Percentiles rank a stretch among this genome's conserved stretches.
These are phyloP conservation scores for Helicocarpus griseus DNA, from an alignment of 2,329 filamentous ascomycete genomes.

Conservation along the genomic window DNA sequence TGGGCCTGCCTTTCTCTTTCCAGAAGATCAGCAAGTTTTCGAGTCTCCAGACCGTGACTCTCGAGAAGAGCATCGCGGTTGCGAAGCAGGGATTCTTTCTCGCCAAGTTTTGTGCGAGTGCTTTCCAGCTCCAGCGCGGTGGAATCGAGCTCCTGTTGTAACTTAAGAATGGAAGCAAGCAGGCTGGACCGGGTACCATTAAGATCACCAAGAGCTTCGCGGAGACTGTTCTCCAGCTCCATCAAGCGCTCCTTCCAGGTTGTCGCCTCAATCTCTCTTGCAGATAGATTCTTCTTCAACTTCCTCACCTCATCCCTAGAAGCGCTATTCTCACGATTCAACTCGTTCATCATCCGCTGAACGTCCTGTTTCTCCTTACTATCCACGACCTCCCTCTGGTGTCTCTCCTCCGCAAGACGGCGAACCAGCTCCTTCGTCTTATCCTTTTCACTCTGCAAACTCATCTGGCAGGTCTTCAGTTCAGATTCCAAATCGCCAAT, in stretches of 20 bases:
- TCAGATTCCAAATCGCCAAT: conserved; percentile 87
- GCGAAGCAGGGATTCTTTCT: conserved; percentile 84
- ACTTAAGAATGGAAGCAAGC: conserved; percentile 74
- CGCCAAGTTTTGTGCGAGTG: conserved; percentile 66
- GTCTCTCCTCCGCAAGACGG: conserved; percentile 67
- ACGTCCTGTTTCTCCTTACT: conserved; percentile 89
- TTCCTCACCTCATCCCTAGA: conserved; percentile 79
- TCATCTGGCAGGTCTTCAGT: conserved; percentile 67
- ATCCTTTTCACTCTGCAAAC: conserved; percentile 76
- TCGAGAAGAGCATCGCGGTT: conserved; percentile 84
- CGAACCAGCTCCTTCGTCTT: conserved; percentile 61
- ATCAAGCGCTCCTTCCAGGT: conserved; percentile 86
- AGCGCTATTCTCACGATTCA: conserved; percentile 71
- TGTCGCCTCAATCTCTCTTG: conserved; percentile 76
- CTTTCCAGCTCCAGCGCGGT: conserved; percentile 73
- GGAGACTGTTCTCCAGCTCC: conserved; percentile 80
- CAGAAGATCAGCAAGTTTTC: conserved; percentile 74
- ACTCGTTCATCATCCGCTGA: conserved; percentile 83
- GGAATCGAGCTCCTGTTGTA: conserved; percentile 79
- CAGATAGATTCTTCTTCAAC: conserved; percentile 71
- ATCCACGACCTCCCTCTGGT: conserved; percentile 78
- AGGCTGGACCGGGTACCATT: conserved; percentile 78
- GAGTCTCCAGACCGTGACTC: conserved; percentile 74
- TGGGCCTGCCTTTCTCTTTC: conserved; percentile 83
- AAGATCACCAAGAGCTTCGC: conserved; percentile 77